Base-by-base conservation (phyloP, 306 rosid genomes). In the Inga oerstediana region DNA sequence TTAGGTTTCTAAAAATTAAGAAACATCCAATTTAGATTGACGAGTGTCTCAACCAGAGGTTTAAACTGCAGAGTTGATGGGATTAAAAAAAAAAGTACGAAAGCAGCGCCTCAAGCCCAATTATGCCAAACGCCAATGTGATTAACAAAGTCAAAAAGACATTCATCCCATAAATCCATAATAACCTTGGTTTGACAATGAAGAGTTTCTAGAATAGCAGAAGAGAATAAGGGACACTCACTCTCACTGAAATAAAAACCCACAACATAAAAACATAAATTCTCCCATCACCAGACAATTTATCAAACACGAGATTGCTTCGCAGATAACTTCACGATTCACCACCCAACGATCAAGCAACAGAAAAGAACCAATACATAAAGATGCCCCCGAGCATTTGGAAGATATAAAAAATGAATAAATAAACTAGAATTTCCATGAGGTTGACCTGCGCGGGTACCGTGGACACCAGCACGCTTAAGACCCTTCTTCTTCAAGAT, bases 401-500 rank as follows among this genome's bases (percentile, higher is more conserved):
- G 34, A 69, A 22, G 11, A 56, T 4, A 27, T 54, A 10, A 4
- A 16, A 41, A 35, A n/a, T n/a, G 22, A 44, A n/a, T 2, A 34
- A 46, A 58, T 0, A 41, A 78, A 54, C 8, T 24, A 10, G 27
- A 78, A 59, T 8, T 34, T 52, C 48, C 11, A 49, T 14, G 10
- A 67, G n/a, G 73, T 79, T 16, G 73, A 91, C 99, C 99, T 87
- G 99, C 99, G 20, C 97, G 92, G 69, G 89, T 88, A 43, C 99
- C 99, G 43, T 80, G 79, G 8, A 93, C 85, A 62, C 88, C 97
- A 62, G 99, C 97, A 45, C 87, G 91, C 85, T 95, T 92, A 72
- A 95, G 99, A 46, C 99, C 99, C 46, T 92, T 95, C 92, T 93
- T 95, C 94, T 95, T 95, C 89, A 95, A 82, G 86, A 95, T 95